Conservation (phyloP, 768 basidiomycete species). For the Hygrophoropsis aurantiaca region DNA sequence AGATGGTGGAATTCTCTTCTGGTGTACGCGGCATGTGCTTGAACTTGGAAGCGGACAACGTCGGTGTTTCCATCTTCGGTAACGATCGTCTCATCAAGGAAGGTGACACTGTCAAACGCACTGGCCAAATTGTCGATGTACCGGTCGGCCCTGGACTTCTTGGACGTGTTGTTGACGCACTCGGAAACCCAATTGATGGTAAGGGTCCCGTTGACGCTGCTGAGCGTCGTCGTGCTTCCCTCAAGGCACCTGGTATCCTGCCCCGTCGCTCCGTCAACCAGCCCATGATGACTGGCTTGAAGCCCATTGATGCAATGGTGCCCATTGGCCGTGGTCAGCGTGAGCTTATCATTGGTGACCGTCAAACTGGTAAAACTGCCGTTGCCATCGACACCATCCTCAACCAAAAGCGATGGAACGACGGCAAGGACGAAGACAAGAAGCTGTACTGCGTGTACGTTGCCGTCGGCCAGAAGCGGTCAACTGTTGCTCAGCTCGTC, state of each 20-base stretch:
- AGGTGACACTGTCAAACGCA: conserved; percentile 99
- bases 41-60: conserved; percentile 99
- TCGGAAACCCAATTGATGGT: conserved; percentile 99
- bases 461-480: conserved; percentile 98
- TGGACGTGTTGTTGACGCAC: conserved; percentile 98
- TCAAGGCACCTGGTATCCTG: conserved; percentile 99
- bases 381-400: conserved; percentile 99
- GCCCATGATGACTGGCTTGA: conserved; percentile 99
- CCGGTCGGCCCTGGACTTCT: conserved; percentile 97
- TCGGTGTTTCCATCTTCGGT: conserved; percentile 99
- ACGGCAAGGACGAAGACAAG: conserved; percentile 93
- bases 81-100: conserved; percentile 99
- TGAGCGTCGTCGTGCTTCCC: conserved; percentile 94
- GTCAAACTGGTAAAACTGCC: conserved; percentile 99
- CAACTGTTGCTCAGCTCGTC: conserved; percentile 98
- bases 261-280: conserved; percentile 99
- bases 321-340: conserved; percentile 99
- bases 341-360: conserved; percentile 99
- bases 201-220: conserved; percentile 94
- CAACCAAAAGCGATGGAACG: conserved; percentile 99
- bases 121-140: conserved; percentile 99
- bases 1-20: conserved; percentile 99
- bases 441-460: conserved; percentile 99
- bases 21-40: conserved; percentile 99
- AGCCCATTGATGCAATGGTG: conserved; percentile 99